These are phyloP conservation scores for Nidularia pulvinata DNA, from an alignment of 768 basidiomycete species.

Conservation along the genomic window DNA sequence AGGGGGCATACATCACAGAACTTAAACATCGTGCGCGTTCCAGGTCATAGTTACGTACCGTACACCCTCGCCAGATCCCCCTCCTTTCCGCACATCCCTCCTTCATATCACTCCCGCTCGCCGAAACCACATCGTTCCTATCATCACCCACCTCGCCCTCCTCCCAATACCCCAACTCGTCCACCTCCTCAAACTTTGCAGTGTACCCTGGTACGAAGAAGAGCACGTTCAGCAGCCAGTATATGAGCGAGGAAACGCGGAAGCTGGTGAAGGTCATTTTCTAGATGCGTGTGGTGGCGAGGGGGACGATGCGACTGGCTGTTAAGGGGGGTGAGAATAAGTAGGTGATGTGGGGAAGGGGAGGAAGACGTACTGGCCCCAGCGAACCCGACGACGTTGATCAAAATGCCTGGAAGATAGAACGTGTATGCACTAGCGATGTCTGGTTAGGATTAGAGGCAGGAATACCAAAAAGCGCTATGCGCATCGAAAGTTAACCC, in stretches of 20 bases:
- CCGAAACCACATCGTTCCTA: conserved; percentile 7
- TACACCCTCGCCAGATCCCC: too few relatives aligned
- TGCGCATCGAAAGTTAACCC: conserved; percentile 67
- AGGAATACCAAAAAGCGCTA: too few relatives aligned
- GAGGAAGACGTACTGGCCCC: conserved; percentile 63
- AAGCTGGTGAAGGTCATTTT: conserved; percentile 85
- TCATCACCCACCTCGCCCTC: conserved; percentile 8
- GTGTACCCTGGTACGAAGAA: conserved; percentile 59
- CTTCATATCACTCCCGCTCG: not conserved
- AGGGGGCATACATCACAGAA: too few relatives aligned
- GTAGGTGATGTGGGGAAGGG: not conserved
- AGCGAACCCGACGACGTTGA: conserved; percentile 83
- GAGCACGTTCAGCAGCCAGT: conserved; percentile 54
- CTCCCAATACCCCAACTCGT: conserved; percentile 34
- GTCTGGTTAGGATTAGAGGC: too few relatives aligned
- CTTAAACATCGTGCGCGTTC: too few relatives aligned
- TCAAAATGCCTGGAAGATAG: conserved; percentile 73
- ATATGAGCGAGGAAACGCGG: conserved; percentile 63
- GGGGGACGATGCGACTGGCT: conserved; percentile 62
- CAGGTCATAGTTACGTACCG: too few relatives aligned
- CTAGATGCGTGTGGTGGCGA: conserved; percentile 71
- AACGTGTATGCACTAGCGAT: conserved; percentile 68
- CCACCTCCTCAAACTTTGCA: conserved; percentile 52
- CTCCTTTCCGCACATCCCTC: too few relatives aligned
- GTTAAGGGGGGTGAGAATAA: not conserved